A percentile compares a stretch with the other conserved stretches of the same genome.
Evolutionary conservation across 208 protist species (phyloP).

Genomic region (Sergeia podlipaevii): DNA sequence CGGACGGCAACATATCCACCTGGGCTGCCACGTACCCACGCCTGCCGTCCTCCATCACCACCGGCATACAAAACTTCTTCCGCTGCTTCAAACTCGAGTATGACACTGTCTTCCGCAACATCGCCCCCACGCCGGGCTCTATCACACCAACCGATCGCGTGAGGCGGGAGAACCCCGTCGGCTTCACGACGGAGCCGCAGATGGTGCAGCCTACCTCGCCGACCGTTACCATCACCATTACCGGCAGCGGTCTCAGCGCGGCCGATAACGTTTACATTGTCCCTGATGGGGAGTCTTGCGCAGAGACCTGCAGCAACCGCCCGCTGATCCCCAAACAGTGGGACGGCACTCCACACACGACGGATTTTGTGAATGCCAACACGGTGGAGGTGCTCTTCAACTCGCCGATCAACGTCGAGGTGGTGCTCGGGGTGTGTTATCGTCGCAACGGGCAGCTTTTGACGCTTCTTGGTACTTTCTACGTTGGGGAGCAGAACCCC

Average conservation of each 20-base stretch:
- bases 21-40: conserved; percentile 60
- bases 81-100: conserved; percentile 67
- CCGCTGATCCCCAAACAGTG: conserved; percentile 43
- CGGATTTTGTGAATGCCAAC: conserved; percentile 34
- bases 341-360: conserved; percentile 25
- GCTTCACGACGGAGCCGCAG: conserved; percentile 35
- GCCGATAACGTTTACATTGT: conserved; percentile 70
- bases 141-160: conserved; percentile 12
- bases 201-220: conserved; percentile 44
- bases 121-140: conserved; percentile 9
- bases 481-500: conserved; percentile 66
- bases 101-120: conserved; percentile 38
- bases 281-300: conserved; percentile 34
- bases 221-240: conserved; percentile 42
- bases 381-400: conserved; percentile 42
- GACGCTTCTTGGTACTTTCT: conserved; percentile 42
- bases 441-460: conserved; percentile 51
- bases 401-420: conserved; percentile 22
- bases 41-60: conserved; percentile 10
- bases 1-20: too few relatives aligned
- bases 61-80: too few relatives aligned
- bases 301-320: conserved; percentile 55
- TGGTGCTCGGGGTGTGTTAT: conserved; percentile 75
- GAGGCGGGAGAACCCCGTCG: conserved; percentile 40
- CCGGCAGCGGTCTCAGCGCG: conserved; percentile 33